phyloP scores from a whole-genome alignment of 305 asterid species.

The Nicotiana rustica region DNA sequence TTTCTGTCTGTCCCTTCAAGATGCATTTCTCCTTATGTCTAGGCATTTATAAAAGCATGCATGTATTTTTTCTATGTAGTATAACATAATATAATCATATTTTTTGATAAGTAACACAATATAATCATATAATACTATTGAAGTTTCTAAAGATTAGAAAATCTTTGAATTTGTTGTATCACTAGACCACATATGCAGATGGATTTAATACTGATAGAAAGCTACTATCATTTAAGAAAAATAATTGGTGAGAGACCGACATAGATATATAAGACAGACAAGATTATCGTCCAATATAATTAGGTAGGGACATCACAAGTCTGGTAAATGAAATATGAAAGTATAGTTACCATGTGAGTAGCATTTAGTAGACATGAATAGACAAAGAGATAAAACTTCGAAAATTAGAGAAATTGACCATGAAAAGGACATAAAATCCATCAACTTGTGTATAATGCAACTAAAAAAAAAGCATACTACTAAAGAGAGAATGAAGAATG shows the following conservation, averaged over 20 bases:
- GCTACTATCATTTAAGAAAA: conserved; percentile 1
- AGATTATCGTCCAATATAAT: conserved; percentile 22
- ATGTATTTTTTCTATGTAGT: not conserved
- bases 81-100: not conserved
- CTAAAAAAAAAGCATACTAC: not conserved
- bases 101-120: not conserved
- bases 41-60: not conserved
- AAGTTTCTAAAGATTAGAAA: conserved; percentile 8
- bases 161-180: not conserved
- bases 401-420: not conserved
- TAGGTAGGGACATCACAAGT: not conserved
- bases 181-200: not conserved
- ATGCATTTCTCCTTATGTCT: not conserved
- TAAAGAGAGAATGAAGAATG: not conserved
- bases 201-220: not conserved
- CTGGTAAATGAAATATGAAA: conserved; percentile 26
- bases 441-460: not conserved
- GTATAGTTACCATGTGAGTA: not conserved
- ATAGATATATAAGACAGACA: not conserved
- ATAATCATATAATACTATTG: not conserved
- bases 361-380: not conserved
- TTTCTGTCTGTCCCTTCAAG: conserved; percentile 4
- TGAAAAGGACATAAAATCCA: not conserved
- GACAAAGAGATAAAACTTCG: not conserved
- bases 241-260: not conserved